Percentiles rank a stretch among this genome's conserved stretches.
phyloP scores from a whole-genome alignment of 225 moss, liverwort and hornwort species.

The Pleurozium schreberi region DNA sequence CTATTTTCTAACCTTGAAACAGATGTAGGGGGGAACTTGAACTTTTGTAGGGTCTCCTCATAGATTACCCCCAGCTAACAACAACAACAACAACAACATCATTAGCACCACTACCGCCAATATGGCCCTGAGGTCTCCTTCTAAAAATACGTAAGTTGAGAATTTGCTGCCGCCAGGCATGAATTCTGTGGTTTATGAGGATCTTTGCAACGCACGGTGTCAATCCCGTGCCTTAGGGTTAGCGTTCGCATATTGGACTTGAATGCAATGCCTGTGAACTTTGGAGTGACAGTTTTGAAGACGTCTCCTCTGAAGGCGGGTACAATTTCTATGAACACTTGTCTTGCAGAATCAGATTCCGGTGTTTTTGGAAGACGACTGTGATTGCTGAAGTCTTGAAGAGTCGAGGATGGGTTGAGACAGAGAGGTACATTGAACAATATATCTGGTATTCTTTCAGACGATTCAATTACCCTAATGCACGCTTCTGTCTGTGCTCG shows the following conservation, averaged over 20 bases:
- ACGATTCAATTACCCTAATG: background rate
- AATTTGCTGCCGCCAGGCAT: background rate
- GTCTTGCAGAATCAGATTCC: slow-evolving; percentile 62
- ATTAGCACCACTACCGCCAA: background rate
- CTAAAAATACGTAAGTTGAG: slow-evolving; percentile 26
- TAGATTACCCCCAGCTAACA: slow-evolving; percentile 4
- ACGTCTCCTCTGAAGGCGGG: background rate
- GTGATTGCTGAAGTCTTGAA: slow-evolving; percentile 89
- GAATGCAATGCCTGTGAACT: background rate
- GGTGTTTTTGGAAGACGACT: slow-evolving; percentile 95
- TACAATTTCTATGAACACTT: background rate
- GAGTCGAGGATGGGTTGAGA: slow-evolving; percentile 79
- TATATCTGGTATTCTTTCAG: background rate
- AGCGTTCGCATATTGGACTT: background rate
- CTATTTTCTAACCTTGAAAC: slow-evolving; percentile 17
- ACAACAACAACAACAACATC: background rate
- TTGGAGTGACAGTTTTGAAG: background rate
- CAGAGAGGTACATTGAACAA: slow-evolving; percentile 51
- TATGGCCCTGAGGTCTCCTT: slow-evolving; percentile 24
- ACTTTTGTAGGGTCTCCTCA: slow-evolving; percentile 21
- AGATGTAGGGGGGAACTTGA: slow-evolving; percentile 30
- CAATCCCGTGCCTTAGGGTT: background rate
- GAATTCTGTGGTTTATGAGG: background rate
- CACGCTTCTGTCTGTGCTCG: background rate
- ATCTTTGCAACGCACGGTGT: background rate